Percentiles rank a stretch among this genome's conserved stretches.
Evolutionary conservation across 1,139 yeast genomes (phyloP).

Genomic region (Geotrichum aggregatum): DNA sequence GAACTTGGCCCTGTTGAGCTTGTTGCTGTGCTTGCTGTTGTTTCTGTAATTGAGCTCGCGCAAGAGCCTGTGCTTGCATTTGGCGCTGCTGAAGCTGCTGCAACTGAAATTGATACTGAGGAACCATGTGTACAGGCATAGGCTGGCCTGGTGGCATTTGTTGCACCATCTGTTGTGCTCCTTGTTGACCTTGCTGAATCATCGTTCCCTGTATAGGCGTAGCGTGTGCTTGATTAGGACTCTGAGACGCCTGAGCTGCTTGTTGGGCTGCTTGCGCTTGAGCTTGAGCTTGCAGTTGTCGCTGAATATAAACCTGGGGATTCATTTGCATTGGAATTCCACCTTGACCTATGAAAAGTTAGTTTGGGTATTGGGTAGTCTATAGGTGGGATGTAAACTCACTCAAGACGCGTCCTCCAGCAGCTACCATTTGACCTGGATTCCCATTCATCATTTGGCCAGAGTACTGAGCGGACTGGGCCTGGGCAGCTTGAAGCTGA

Average conservation of each 20-base stretch:
- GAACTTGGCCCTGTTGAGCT: conserved; percentile 18
- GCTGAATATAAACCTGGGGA: conserved; percentile 19
- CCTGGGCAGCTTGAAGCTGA: conserved; percentile 12
- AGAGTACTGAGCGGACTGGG: conserved; percentile 10
- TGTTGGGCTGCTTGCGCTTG: conserved; percentile 9
- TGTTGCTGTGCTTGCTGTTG: conserved; percentile 20
- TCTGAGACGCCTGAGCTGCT: conserved; percentile 18
- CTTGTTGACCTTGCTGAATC: conserved; percentile 13
- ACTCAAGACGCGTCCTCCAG: conserved; percentile 17
- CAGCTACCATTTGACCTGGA: conserved; percentile 11
- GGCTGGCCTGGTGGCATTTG: conserved; percentile 15
- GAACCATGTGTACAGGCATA: conserved; percentile 16
- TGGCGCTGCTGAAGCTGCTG: conserved; percentile 25
- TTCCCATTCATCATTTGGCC: conserved; percentile 19
- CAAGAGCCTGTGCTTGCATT: conserved; percentile 18
- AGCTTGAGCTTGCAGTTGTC: conserved; percentile 13
- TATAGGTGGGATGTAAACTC: background rate
- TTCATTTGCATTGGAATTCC: conserved; percentile 21
- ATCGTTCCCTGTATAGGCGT: conserved; percentile 10
- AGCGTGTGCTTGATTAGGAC: conserved; percentile 10
- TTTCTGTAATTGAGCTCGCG: conserved; percentile 15
- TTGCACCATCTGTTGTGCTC: conserved; percentile 12
- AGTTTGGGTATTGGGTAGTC: background rate
- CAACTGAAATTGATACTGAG: conserved; percentile 23
- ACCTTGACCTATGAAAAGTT: background rate